These are phyloP conservation scores for Multifurca ochricompacta DNA, from an alignment of 768 basidiomycete species.

Conservation along the genomic window DNA sequence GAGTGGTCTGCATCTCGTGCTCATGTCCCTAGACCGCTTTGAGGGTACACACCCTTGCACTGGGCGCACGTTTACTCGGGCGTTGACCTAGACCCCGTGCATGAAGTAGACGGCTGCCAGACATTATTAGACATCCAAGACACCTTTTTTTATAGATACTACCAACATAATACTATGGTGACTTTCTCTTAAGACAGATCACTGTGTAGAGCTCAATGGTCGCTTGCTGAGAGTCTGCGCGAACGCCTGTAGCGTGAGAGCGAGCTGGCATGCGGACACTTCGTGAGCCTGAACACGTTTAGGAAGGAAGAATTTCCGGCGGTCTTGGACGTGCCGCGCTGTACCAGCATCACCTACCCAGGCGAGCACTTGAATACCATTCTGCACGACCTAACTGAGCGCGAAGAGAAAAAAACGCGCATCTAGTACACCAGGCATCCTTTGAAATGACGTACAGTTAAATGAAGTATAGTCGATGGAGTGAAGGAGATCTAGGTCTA, in stretches of 20 bases:
- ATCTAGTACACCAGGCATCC: conserved; percentile 26
- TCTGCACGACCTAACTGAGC: background rate
- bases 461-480: conserved; percentile 18
- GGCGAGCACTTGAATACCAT: conserved; percentile 38
- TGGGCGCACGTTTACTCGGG: too few relatives aligned
- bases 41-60: too few relatives aligned
- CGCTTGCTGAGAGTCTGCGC: conserved; percentile 12
- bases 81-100: too few relatives aligned
- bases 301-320: conserved; percentile 41
- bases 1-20: too few relatives aligned
- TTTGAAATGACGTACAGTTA: conserved; percentile 12
- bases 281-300: conserved; percentile 33
- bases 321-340: conserved; percentile 40
- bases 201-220: conserved; percentile 10
- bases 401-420: background rate
- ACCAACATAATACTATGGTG: too few relatives aligned
- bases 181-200: background rate
- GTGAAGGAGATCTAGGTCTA: too few relatives aligned
- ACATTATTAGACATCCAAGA: too few relatives aligned
- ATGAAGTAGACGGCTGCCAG: too few relatives aligned
- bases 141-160: too few relatives aligned
- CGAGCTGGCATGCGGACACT: conserved; percentile 17
- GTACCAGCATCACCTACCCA: conserved; percentile 35
- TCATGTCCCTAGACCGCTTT: too few relatives aligned
- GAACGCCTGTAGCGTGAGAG: conserved; percentile 14